A percentile compares a stretch with the other conserved stretches of the same genome.
Conservation (phyloP, 139 green algal species). For the Chlamydomonas urium region DNA sequence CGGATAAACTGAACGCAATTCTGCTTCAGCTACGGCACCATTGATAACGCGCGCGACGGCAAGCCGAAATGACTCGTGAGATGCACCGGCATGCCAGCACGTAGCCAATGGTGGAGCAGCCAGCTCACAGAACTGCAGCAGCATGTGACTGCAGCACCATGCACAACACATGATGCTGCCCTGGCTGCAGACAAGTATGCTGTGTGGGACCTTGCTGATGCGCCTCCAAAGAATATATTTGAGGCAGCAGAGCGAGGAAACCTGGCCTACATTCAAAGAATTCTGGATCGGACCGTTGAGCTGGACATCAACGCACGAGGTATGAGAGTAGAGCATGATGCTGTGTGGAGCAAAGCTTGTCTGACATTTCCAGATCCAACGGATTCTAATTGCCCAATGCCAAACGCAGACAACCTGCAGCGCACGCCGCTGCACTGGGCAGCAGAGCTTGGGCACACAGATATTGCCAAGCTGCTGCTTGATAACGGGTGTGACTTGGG, state of each 20-base stretch:
- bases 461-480: conserved; percentile 37
- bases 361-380: background rate
- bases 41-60: no score
- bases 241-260: conserved; percentile 33
- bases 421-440: conserved; percentile 47
- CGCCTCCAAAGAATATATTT: conserved; percentile 31
- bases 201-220: background rate
- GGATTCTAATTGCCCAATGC: background rate
- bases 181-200: conserved; percentile 4
- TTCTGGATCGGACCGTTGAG: conserved; percentile 28
- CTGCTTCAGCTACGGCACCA: no score
- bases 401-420: conserved; percentile 31
- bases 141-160: no score
- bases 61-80: no score
- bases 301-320: conserved; percentile 31
- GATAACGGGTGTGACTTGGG: conserved; percentile 36
- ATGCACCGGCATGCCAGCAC: no score
- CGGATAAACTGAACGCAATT: no score
- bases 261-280: conserved; percentile 21
- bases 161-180: no score
- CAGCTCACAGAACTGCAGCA: no score
- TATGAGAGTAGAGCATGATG: background rate
- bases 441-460: conserved; percentile 35
- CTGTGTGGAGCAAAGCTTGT: background rate
- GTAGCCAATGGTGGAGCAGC: no score